Percentiles rank a stretch among this genome's conserved stretches.
These are phyloP conservation scores for Neurospora discreta DNA, from an alignment of 495 filamentous ascomycete species.

Conservation along the genomic window DNA sequence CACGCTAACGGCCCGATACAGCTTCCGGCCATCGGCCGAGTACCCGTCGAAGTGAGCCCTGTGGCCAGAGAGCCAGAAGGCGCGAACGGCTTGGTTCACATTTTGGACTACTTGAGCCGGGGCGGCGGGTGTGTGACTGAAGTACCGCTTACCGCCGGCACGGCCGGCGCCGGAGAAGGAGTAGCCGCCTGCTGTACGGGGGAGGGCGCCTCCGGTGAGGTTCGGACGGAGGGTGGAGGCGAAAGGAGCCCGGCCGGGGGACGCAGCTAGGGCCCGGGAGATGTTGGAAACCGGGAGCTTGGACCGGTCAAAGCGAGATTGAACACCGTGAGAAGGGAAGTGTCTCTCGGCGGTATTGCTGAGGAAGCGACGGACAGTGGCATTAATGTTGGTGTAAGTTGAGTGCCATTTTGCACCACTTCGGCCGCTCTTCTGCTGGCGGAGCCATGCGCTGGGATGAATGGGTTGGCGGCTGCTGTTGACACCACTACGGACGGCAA, in stretches of 20 bases:
- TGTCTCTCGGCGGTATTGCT: constrained; percentile 36
- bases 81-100: constrained; percentile 80
- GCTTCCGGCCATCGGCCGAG: constrained; percentile 59
- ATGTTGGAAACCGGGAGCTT: constrained; percentile 56
- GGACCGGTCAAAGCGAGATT: constrained; percentile 46
- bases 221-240: constrained; percentile 85
- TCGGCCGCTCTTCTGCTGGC: constrained; percentile 48
- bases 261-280: constrained; percentile 51
- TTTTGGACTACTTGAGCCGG: constrained; percentile 90
- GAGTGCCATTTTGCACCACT: constrained; percentile 52
- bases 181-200: constrained; percentile 82
- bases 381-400: constrained; percentile 46
- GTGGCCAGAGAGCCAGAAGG: constrained; percentile 79
- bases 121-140: constrained; percentile 75
- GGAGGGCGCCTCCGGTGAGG: constrained; percentile 76
- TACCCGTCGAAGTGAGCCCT: constrained; percentile 75
- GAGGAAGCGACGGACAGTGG: constrained; percentile 49
- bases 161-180: constrained; percentile 56
- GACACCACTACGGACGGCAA: constrained; percentile 33
- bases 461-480: constrained; percentile 52
- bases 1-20: constrained; percentile 56
- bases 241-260: constrained; percentile 72
- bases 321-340: constrained; percentile 6
- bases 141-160: constrained; percentile 66
- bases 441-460: constrained; percentile 58